Base-by-base conservation (phyloP, 306 rosid genomes). In the Spatholobus suberectus region DNA sequence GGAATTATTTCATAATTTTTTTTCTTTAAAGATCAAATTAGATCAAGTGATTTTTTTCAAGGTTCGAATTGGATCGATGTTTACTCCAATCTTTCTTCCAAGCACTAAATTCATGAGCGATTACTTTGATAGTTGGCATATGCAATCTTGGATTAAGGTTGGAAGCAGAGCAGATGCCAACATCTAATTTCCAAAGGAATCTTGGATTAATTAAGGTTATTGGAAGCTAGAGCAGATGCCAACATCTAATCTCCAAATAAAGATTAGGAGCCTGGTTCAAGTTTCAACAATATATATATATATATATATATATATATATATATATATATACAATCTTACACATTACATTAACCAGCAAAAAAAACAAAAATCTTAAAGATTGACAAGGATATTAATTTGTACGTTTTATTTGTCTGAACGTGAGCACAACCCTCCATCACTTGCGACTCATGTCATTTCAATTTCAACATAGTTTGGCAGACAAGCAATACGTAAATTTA, bases 381-480 rank as follows among this genome's bases (percentile, higher is more conserved):
- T 44, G 68, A 70, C 57, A 57, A 38, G 35, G 46, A 20, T 26
- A 35, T 74, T 54, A 55, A 68, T 76, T 41, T 76, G 67, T 35
- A 83, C 78, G 82, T 76, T 68, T 75, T 15, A 14, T 43, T 26
- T 32, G 55, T 52, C 62, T 10, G 18, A 0, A 8, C 59, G 61
- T 76, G 82, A 69, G 55, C 10, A 69, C 70, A 76, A 58, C 66
- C 66, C 14, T 76, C 78, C 44, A 24, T 83, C 86, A 76, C 65
- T 83, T 71, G 69, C 86, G 14, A 29, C 46, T 70, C 67, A 57
- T 34, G 51, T 20, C 78, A 76, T 68, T 54, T 82, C 78, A 76
- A 76, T 58, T 83, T 76, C 82, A 23, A 69, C 63, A 17, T 67
- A 70, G 38, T 83, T 59, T 76, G 86, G 57, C 67, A 57, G 78